These are phyloP conservation scores for Neurospora sp. DNA, from an alignment of 2,329 filamentous ascomycete genomes.

Conservation along the genomic window DNA sequence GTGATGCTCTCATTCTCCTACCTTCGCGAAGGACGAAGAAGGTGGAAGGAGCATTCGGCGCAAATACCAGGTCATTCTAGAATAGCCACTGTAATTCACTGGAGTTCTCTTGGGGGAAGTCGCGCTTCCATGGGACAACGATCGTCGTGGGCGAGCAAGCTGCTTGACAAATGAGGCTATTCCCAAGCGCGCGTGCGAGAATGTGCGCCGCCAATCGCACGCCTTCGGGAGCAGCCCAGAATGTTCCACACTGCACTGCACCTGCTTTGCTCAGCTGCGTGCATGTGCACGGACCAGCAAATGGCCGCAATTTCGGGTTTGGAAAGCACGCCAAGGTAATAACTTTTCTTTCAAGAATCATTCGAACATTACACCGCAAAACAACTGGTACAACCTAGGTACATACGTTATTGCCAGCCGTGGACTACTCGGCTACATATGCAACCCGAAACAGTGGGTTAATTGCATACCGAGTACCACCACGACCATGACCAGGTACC, in stretches of 20 bases:
- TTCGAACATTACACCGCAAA: neutral
- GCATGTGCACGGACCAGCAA: neutral
- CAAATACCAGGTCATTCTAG: neutral
- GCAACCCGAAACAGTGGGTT: neutral
- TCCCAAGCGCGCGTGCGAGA: neutral
- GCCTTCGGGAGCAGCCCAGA: neutral
- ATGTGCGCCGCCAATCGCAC: neutral
- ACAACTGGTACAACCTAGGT: neutral
- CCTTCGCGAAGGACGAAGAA: neutral
- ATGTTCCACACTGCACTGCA: neutral
- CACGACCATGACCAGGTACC: neutral
- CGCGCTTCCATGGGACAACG: neutral
- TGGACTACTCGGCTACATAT: neutral
- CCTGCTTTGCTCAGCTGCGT: neutral
- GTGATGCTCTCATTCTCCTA: neutral
- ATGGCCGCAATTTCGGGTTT: neutral
- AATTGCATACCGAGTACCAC: neutral
- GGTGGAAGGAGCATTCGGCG: neutral
- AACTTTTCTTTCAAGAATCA: neutral
- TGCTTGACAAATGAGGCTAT: neutral
- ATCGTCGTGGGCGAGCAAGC: neutral
- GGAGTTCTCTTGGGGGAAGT: neutral
- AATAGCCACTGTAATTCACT: neutral
- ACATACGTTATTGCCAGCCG: neutral
- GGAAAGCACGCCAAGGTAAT: neutral